These are phyloP conservation scores for Aspergillus novofumigatus DNA, from an alignment of 2,329 filamentous ascomycete species.

Conservation along the genomic window DNA sequence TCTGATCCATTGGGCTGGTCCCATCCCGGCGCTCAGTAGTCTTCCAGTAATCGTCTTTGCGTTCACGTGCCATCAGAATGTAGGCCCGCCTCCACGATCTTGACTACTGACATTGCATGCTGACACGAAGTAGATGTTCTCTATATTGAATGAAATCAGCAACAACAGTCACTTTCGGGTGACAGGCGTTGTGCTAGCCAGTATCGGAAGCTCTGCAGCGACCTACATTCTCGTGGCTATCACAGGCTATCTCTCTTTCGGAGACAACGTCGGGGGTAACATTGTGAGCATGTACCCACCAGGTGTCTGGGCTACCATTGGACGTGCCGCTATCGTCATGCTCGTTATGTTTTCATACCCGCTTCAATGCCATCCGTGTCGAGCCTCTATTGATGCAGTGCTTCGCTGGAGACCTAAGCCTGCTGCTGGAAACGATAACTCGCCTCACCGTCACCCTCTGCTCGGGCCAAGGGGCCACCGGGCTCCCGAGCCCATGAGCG, in stretches of 20 bases:
- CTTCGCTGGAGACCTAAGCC: conserved; percentile 74
- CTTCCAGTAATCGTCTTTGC: conserved; percentile 96
- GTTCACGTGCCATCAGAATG: conserved; percentile 99
- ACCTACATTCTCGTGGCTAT: conserved; percentile 91
- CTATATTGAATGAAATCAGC: conserved; percentile 89
- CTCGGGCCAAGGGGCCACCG: conserved; percentile 37
- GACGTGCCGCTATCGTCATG: conserved; percentile 89
- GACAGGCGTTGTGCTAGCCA: conserved; percentile 72
- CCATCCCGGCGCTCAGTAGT: conserved; percentile 73
- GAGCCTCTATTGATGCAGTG: conserved; percentile 93
- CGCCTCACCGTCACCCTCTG: conserved; percentile 43
- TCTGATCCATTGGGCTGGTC: conserved; percentile 72
- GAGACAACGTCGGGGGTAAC: conserved; percentile 82
- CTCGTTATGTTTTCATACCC: conserved; percentile 96
- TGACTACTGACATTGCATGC: neutral
- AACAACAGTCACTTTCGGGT: conserved; percentile 77
- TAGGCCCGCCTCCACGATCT: conserved; percentile 41
- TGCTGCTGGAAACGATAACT: conserved; percentile 37
- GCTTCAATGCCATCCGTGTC: conserved; percentile 90
- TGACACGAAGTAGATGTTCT: conserved; percentile 73
- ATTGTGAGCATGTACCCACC: conserved; percentile 87
- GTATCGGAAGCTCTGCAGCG: conserved; percentile 80
- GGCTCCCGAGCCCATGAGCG: conserved; percentile 65
- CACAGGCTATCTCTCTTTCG: conserved; percentile 93
- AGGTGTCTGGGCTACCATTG: conserved; percentile 81